Evolutionary conservation across 140 eudicot genomes (phyloP).

Genomic region (Senecio squalidus): DNA sequence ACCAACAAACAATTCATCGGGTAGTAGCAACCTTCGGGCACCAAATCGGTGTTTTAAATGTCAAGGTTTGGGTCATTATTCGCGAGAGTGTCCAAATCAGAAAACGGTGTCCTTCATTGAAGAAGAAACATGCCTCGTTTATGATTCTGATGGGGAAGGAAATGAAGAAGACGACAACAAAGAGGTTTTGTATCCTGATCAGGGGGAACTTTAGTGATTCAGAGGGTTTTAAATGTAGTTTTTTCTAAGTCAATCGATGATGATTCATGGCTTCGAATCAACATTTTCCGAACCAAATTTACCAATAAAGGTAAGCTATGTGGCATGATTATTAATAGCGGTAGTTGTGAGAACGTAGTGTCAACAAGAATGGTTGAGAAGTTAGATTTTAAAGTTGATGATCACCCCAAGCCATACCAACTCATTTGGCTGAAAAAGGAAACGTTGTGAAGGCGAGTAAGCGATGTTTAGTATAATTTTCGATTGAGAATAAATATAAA

Average conservation of each 20-base stretch:
- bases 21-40: background rate
- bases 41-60: background rate
- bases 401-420: conserved; percentile 7
- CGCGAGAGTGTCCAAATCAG: background rate
- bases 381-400: background rate
- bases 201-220: background rate
- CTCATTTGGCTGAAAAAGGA: conserved; percentile 1
- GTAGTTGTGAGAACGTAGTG: conserved; percentile 12
- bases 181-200: background rate
- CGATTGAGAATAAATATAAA: background rate
- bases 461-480: background rate
- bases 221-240: background rate
- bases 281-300: background rate
- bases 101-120: background rate
- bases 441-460: background rate
- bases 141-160: background rate
- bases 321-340: no score
- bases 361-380: conserved; percentile 1
- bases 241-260: background rate
- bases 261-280: background rate
- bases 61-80: background rate
- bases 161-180: background rate
- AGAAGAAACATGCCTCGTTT: background rate
- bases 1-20: no score
- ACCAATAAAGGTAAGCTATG: conserved; percentile 9